Base-by-base conservation (phyloP, 176 grass and related monocot genomes). In the Lolium rigidum region DNA sequence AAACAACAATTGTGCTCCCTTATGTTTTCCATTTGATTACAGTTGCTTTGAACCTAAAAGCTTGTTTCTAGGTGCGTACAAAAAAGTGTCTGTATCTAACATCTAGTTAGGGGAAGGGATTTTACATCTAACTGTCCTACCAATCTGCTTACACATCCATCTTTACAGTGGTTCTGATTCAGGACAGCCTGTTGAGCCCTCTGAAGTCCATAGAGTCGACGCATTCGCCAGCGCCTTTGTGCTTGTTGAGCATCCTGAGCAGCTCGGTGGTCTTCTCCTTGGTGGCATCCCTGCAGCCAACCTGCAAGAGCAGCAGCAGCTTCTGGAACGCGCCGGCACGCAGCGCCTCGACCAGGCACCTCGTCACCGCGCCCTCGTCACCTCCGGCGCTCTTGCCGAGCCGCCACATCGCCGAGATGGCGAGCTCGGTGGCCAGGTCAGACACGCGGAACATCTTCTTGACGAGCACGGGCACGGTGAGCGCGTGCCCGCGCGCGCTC, bases 371-470 rank as follows among this genome's bases (percentile, higher is more conserved):
- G 12, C 26, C 80, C 2, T 87, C 84, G 55, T 35, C 69, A 8
- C 69, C 84, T 6, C 17, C 2, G 54, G 55, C 47, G 37, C 37
- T 52, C 89, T 73, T 87, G 35, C 93, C 84, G 13, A 98, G 81
- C 67, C 87, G 89, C 91, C 89, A 95, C 63, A 98, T 65, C 60
- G 89, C 80, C 38, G 95, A 93, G 46, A 98, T 80, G 44, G 83
- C 79, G n/a, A 98, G 85, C 79, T 95, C 83, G 26, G 95, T 98
- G 24, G 91, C 93, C 73, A 90, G 12, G 84, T 95, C 91, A 15
- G 95, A 98, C 62, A 95, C 91, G 58, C 95, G 89, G 86, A 94
- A 91, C 91, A 98, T 90, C 88, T 95, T 98, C 90, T 95, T 98
- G 25, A 93, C 80, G 83, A 98, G 88, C 31, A 91, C 21, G 14